Evolutionary conservation across 306 rosid species (phyloP), one percentile per base, ranked within the genome.

Genomic region (Cercis canadensis): DNA sequence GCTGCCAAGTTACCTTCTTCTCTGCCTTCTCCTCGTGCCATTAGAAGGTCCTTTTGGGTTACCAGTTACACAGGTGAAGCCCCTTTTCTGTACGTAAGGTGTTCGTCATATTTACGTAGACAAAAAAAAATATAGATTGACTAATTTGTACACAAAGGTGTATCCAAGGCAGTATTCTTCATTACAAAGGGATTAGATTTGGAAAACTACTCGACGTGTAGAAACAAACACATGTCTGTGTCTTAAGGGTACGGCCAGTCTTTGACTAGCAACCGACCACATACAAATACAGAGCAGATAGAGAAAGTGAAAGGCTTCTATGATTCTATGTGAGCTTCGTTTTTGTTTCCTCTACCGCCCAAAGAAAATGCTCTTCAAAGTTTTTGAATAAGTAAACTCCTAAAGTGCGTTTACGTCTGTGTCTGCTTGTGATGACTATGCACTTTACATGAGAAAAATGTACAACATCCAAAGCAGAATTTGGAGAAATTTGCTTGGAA

Each of bases 261-360:
- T 81, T 79, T 81, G 84, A 85, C 80, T 70, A 56, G 32, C 19
- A 64, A 47, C 87, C 76, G 80, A 69, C 85, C 72, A 57, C 8
- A 11, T 7, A 57, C 1, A 43, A 10, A 11, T 1, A 12, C 49
- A 43, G 18, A 19, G 11, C 36, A 31, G 17, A 29, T 15, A 19
- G 16, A 50, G 70, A 29, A 51, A 60, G 52, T 53, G 34, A 41
- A 49, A 3, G 0, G 18, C 10, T 15, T 7, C 1, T 15, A 49
- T 61, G 19, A n/a, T 18, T 50, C 4, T 5, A 11, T 63, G 43
- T 45, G 62, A 46, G 73, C 55, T 11, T 88, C 82, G 37, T 70
- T 80, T 78, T 85, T 1, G 3, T 87, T 72, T 10, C 52, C 77
- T 84, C 92, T 66, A 89, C 98, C 96, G 95, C 77, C 98, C 96